These are phyloP conservation scores for Arabidopsis arenosa DNA, from an alignment of 345 rosid genomes.

Conservation along the genomic window DNA sequence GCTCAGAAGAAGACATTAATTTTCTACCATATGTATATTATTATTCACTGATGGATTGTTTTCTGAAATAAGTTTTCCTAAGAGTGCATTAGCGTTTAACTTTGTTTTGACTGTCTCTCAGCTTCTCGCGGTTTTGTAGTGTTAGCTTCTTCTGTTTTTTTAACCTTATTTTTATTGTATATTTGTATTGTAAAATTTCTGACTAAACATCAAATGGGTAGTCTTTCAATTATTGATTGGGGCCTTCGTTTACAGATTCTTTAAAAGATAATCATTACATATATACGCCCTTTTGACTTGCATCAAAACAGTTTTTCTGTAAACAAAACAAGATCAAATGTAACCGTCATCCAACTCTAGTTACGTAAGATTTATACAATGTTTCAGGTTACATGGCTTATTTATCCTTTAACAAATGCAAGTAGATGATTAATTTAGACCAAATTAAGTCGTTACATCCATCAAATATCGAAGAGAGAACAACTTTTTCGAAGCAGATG, in stretches of 20 bases:
- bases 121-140: neutral
- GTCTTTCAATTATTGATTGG: no score
- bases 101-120: constrained; percentile 5
- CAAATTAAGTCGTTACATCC: neutral
- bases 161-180: no score
- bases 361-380: neutral
- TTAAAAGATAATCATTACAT: no score
- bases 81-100: neutral
- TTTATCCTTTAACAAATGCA: neutral
- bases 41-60: constrained; percentile 6
- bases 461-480: neutral
- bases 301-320: neutral
- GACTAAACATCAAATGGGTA: no score
- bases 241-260: no score
- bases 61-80: neutral
- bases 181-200: no score
- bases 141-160: no score
- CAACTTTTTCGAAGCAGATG: neutral
- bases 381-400: neutral
- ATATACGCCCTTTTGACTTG: neutral
- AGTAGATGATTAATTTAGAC: neutral
- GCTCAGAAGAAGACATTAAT: neutral
- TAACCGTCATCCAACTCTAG: neutral
- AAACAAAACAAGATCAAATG: neutral
- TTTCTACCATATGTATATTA: neutral